phyloP scores from a whole-genome alignment of 345 rosid species.

The Lenwebbia sp. region DNA sequence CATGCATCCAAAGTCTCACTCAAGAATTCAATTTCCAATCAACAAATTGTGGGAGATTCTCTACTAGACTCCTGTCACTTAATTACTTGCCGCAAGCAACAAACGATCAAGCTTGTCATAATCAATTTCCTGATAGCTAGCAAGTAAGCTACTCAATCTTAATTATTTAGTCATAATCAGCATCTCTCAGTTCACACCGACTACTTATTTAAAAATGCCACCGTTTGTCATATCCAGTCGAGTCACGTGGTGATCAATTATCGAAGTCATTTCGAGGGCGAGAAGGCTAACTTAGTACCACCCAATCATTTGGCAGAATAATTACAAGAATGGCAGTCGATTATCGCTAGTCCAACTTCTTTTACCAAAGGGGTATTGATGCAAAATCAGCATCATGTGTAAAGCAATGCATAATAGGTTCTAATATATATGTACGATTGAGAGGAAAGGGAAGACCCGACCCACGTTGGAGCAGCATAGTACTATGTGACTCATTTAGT shows the following conservation, averaged over 20 bases:
- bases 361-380: not conserved
- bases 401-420: not conserved
- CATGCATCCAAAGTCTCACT: not conserved
- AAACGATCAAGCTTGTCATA: not conserved
- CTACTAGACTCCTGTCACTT: not conserved
- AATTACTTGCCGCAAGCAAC: not conserved
- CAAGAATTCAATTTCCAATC: not conserved
- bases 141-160: not conserved
- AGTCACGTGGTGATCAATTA: not conserved
- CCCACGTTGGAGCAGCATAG: not conserved
- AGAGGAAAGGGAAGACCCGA: not conserved
- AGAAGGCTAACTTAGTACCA: not conserved
- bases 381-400: not conserved
- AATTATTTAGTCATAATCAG: not conserved
- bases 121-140: not conserved
- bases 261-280: not conserved
- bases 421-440: not conserved
- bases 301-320: not conserved
- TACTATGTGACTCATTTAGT: not conserved
- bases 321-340: not conserved
- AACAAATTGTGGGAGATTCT: not conserved
- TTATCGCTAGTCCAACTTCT: not conserved
- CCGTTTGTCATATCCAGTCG: not conserved
- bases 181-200: not conserved
- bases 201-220: not conserved